A percentile compares a stretch with the other conserved stretches of the same genome.
Evolutionary conservation across 768 basidiomycete species (phyloP).

Genomic region (Phaffia tasmanica): DNA sequence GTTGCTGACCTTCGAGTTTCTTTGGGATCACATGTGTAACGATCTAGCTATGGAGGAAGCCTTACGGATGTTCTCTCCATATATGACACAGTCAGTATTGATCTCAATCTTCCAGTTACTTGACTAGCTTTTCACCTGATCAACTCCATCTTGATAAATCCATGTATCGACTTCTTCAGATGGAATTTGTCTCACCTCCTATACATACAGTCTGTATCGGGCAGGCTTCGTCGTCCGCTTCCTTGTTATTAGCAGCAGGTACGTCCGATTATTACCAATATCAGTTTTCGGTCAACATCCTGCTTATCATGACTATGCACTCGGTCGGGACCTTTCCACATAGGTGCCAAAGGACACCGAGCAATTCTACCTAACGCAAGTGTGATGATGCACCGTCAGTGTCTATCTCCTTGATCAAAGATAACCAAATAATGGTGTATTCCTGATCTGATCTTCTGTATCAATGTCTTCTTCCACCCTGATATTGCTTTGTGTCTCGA

Average conservation of each 20-base stretch:
- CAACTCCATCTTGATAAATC: slow-evolving; percentile 44
- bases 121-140: too few species aligned
- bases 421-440: background rate
- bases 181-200: slow-evolving; percentile 78
- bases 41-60: slow-evolving; percentile 12
- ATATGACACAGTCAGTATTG: slow-evolving; percentile 5
- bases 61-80: slow-evolving; percentile 16
- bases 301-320: slow-evolving; percentile 22
- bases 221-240: slow-evolving; percentile 92
- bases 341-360: slow-evolving; percentile 74
- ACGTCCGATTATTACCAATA: slow-evolving; percentile 19
- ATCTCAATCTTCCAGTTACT: slow-evolving; percentile 69
- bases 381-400: slow-evolving; percentile 95
- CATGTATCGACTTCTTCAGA: slow-evolving; percentile 44
- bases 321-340: slow-evolving; percentile 6
- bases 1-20: too few species aligned
- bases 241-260: slow-evolving; percentile 77
- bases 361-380: slow-evolving; percentile 86
- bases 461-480: background rate
- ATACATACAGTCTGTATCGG: slow-evolving; percentile 96
- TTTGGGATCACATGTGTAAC: background rate
- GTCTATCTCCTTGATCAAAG: background rate
- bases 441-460: background rate
- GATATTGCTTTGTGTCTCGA: slow-evolving; percentile 19
- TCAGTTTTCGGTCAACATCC: background rate